Percentiles rank a stretch among this genome's conserved stretches.
These are phyloP conservation scores for Wickerhamomyces sp. DNA, from an alignment of 1,139 yeast species.

Conservation along the genomic window DNA sequence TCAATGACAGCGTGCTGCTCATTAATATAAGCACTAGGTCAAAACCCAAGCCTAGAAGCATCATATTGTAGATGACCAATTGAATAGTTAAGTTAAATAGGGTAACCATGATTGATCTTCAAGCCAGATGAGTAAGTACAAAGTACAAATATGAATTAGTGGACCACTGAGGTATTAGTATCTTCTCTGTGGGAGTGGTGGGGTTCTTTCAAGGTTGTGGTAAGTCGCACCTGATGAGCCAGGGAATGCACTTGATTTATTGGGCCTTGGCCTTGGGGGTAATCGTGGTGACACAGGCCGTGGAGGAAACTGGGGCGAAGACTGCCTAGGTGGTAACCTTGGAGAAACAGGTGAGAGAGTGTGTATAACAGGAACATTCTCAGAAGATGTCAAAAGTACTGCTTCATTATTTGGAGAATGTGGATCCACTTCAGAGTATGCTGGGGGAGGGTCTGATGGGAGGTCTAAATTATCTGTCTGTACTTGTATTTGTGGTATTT, in stretches of 20 bases:
- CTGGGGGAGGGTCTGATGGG: conserved; percentile 13
- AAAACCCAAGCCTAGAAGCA: no score
- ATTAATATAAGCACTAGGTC: not conserved
- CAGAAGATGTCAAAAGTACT: no score
- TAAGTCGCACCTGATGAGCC: conserved; percentile 5
- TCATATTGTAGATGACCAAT: no score
- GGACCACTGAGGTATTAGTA: not conserved
- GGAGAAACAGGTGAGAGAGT: conserved; percentile 6
- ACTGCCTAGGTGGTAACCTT: conserved; percentile 7
- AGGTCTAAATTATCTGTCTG: not conserved
- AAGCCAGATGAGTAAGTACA: no score
- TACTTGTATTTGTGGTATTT: conserved; percentile 1
- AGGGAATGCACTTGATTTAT: conserved; percentile 3
- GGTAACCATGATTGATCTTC: no score
- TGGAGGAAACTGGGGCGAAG: conserved; percentile 4
- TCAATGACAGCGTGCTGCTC: no score
- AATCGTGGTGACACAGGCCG: conserved; percentile 5
- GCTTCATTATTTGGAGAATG: no score
- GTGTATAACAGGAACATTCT: conserved; percentile 9
- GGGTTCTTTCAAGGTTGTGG: conserved; percentile 1
- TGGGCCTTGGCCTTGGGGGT: conserved; percentile 6
- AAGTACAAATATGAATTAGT: no score
- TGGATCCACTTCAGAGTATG: conserved; percentile 16
- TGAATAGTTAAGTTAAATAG: no score
- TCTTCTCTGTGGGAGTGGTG: conserved; percentile 5